Conservation (phyloP, 495 filamentous ascomycete species). For the Annulohypoxylon nitens region DNA sequence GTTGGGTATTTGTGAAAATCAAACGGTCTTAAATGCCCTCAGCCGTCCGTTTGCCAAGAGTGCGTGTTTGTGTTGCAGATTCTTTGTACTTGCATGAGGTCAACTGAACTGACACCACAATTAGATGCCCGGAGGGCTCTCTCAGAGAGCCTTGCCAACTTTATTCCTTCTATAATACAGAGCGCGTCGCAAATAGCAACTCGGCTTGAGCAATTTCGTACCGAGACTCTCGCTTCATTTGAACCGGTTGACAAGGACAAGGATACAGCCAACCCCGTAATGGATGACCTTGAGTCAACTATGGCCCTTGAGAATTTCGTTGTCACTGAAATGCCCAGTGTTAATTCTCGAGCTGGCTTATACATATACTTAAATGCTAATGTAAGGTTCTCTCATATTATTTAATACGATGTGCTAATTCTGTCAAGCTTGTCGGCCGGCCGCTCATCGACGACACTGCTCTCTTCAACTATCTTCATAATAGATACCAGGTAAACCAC, state of each 20-base stretch:
- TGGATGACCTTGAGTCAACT: constrained; percentile 62
- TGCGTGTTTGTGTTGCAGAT: constrained; percentile 44
- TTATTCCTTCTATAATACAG: constrained; percentile 67
- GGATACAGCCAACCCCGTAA: constrained; percentile 57
- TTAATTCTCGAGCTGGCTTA: constrained; percentile 87
- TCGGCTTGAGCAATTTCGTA: constrained; percentile 66
- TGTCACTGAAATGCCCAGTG: constrained; percentile 73
- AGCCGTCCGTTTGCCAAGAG: constrained; percentile 60
- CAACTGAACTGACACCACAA: constrained; percentile 31
- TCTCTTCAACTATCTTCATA: constrained; percentile 82
- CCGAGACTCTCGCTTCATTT: constrained; percentile 60
- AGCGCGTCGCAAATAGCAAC: constrained; percentile 62
- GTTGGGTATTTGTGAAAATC: constrained; percentile 64
- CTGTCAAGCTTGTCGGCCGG: constrained; percentile 76
- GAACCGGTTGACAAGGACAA: constrained; percentile 63
- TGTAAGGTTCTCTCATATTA: constrained; percentile 61
- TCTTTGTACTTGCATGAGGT: constrained; percentile 13
- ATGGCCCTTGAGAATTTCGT: constrained; percentile 66
- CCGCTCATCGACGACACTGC: constrained; percentile 86
- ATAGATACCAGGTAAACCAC: constrained; percentile 77
- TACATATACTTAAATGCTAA: constrained; percentile 92
- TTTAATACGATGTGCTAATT: constrained; percentile 51
- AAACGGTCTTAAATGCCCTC: constrained; percentile 60
- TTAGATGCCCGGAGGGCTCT: constrained; percentile 62
- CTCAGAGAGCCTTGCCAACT: constrained; percentile 61